phyloP scores from a whole-genome alignment of 345 rosid species.

The Citrus medica region DNA sequence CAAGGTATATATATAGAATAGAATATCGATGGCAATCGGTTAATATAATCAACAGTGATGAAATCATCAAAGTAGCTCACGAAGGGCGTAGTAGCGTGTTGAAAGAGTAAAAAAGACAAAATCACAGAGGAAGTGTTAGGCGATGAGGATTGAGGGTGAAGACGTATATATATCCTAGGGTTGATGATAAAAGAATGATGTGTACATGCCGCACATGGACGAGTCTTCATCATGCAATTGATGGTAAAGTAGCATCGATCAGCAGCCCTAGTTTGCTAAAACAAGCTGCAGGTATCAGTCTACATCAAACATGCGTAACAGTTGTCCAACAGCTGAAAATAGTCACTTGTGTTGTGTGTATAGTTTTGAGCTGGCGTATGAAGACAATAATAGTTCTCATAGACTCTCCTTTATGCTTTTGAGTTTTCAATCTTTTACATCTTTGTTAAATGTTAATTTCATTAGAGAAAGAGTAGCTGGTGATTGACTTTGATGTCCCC shows the following conservation, averaged over 20 bases:
- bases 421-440: neutral
- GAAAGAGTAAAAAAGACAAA: constrained; percentile 3
- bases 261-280: neutral
- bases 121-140: neutral
- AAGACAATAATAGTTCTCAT: constrained; percentile 2
- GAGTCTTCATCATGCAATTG: neutral
- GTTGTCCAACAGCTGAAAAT: constrained; percentile 5
- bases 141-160: too few relatives aligned
- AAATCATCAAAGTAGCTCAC: neutral
- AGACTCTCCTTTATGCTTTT: neutral
- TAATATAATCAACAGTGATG: constrained; percentile 2
- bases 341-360: neutral
- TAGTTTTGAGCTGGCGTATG: neutral
- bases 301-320: constrained; percentile 13
- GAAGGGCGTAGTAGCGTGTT: neutral
- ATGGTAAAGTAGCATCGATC: too few relatives aligned
- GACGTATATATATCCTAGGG: too few relatives aligned
- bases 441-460: neutral
- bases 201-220: neutral
- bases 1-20: too few relatives aligned
- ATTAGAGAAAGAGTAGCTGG: neutral
- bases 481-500: constrained; percentile 15
- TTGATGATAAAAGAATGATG: neutral
- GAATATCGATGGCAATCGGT: neutral
- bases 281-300: constrained; percentile 11